A percentile compares a stretch with the other conserved stretches of the same genome.
These are phyloP conservation scores for Chaetothyriales sp. DNA, from an alignment of 2,329 filamentous ascomycete genomes.

Conservation along the genomic window DNA sequence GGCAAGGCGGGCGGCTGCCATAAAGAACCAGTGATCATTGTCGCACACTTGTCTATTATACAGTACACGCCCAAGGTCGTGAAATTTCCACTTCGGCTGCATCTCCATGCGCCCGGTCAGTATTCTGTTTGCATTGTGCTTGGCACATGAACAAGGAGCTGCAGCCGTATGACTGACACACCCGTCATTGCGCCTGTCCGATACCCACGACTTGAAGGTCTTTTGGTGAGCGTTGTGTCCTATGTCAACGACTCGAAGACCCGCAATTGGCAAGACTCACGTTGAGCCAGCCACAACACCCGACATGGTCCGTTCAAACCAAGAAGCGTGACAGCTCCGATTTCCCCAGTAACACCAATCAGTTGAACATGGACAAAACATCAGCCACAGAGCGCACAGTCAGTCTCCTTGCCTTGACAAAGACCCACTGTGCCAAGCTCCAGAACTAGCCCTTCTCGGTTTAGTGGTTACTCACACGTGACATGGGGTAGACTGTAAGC, in stretches of 20 bases:
- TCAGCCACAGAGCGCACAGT: neutral
- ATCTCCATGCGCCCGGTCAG: neutral
- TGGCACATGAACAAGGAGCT: neutral
- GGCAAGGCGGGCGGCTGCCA: slow-evolving; percentile 22
- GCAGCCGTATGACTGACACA: neutral
- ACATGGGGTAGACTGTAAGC: too few relatives aligned
- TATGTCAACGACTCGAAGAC: too few relatives aligned
- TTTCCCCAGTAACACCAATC: neutral
- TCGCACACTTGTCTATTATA: neutral
- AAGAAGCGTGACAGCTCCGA: too few relatives aligned
- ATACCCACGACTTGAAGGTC: too few relatives aligned
- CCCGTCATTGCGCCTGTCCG: neutral
- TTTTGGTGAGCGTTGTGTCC: too few relatives aligned
- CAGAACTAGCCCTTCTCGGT: too few relatives aligned
- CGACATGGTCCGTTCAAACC: neutral
- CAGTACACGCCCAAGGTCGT: neutral
- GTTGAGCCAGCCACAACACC: neutral
- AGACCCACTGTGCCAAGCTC: too few relatives aligned
- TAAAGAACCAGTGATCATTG: neutral
- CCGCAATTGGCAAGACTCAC: neutral
- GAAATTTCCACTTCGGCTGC: neutral
- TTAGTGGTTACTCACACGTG: too few relatives aligned
- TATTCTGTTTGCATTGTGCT: neutral
- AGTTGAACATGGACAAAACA: neutral
- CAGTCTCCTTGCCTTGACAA: neutral